Conservation (phyloP, 495 filamentous ascomycete genomes). For the Emericellopsis terricola region DNA sequence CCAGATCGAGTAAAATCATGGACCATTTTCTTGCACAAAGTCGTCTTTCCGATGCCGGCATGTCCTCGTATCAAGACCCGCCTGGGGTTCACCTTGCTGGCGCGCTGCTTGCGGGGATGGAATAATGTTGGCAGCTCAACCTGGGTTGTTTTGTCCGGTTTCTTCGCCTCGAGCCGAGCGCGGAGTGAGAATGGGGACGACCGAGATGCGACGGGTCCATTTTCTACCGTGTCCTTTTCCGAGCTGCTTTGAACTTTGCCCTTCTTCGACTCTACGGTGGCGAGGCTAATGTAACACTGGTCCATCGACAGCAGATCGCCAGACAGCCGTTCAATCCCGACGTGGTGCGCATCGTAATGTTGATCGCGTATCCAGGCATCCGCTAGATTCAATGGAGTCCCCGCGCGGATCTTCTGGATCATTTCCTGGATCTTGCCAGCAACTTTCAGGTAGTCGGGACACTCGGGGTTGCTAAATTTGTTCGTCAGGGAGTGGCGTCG, state of each 20-base stretch:
- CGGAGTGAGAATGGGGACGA: slow-evolving; percentile 12
- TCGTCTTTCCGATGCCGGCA: slow-evolving; percentile 25
- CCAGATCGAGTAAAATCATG: slow-evolving; percentile 9
- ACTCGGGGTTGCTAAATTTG: slow-evolving; percentile 9
- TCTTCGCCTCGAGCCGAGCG: slow-evolving; percentile 10
- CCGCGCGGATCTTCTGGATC: slow-evolving; percentile 7
- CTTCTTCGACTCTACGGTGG: slow-evolving; percentile 9
- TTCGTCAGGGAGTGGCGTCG: slow-evolving; percentile 10
- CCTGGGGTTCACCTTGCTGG: slow-evolving; percentile 8
- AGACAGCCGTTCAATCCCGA: slow-evolving; percentile 18
- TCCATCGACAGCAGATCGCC: slow-evolving; percentile 13
- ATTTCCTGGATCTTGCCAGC: slow-evolving; percentile 6
- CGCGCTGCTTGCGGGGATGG: slow-evolving; percentile 6
- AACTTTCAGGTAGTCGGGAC: slow-evolving; percentile 5
- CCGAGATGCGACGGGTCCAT: slow-evolving; percentile 4
- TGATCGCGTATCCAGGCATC: slow-evolving; percentile 9
- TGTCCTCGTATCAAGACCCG: slow-evolving; percentile 22
- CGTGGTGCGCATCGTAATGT: slow-evolving; percentile 7
- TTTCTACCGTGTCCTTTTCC: too few relatives aligned
- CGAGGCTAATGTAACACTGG: slow-evolving; percentile 17
- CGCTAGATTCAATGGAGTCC: slow-evolving; percentile 6
- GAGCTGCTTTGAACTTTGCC: not conserved
- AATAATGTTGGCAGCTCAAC: slow-evolving; percentile 13
- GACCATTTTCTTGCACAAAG: slow-evolving; percentile 25
- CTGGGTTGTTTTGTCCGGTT: slow-evolving; percentile 6